These are phyloP conservation scores for Lentinula aciculospora DNA, from an alignment of 768 basidiomycete genomes.

Conservation along the genomic window DNA sequence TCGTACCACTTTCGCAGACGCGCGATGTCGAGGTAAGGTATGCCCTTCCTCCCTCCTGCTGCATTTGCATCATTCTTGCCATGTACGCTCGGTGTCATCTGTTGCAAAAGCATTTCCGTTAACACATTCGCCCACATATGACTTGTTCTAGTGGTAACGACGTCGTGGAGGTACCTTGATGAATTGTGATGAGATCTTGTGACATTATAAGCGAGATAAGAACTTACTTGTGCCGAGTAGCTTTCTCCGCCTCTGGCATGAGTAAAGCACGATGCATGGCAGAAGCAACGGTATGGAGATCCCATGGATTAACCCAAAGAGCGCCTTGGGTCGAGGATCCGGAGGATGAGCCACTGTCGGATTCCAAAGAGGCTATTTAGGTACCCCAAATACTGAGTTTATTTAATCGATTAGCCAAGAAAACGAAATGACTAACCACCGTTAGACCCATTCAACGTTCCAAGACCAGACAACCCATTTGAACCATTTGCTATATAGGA, in stretches of 20 bases:
- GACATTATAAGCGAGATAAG: too few relatives aligned
- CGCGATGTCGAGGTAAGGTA: slow-evolving; percentile 46
- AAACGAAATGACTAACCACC: neutral
- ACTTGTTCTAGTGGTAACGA: slow-evolving; percentile 90
- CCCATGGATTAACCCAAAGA: slow-evolving; percentile 93
- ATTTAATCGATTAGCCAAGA: neutral
- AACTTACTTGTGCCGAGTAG: slow-evolving; percentile 50
- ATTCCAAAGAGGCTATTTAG: neutral
- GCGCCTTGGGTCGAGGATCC: slow-evolving; percentile 46
- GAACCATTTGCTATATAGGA: neutral
- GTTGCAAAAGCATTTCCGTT: slow-evolving; percentile 80
- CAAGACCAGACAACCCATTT: neutral
- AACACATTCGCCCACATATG: slow-evolving; percentile 92
- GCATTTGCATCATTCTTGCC: neutral
- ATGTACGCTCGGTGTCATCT: slow-evolving; percentile 37
- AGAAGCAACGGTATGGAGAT: slow-evolving; percentile 83
- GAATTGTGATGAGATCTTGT: neutral
- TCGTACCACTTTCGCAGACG: slow-evolving; percentile 2
- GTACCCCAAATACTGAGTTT: neutral
- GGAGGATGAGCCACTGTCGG: neutral
- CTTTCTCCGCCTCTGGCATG: slow-evolving; percentile 78
- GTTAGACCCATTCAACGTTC: neutral
- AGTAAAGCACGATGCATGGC: slow-evolving; percentile 85
- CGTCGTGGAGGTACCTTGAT: slow-evolving; percentile 55
- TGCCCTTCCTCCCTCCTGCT: slow-evolving; percentile 51